Evolutionary conservation across 1,139 yeast species (phyloP).

Genomic region (Lodderomyces metapsilosis): DNA sequence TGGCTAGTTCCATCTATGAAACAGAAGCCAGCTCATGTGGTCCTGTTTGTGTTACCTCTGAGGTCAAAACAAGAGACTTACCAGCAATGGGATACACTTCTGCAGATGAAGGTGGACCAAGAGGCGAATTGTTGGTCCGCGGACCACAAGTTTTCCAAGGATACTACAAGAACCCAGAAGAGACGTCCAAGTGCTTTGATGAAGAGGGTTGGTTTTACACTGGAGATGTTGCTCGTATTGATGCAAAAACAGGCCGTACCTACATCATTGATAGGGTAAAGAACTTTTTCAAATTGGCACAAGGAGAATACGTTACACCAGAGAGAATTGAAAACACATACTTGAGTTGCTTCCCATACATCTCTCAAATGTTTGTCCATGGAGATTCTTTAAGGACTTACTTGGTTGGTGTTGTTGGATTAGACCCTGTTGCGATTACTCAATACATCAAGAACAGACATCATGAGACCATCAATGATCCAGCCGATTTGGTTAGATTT

Average conservation of each 20-base stretch:
- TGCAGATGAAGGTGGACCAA: constrained; percentile 34
- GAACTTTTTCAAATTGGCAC: constrained; percentile 45
- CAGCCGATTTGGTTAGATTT: constrained; percentile 27
- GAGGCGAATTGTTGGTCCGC: constrained; percentile 42
- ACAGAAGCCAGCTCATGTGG: constrained; percentile 44
- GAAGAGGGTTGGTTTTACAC: constrained; percentile 52
- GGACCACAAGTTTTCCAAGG: constrained; percentile 39
- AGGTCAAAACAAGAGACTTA: constrained; percentile 34
- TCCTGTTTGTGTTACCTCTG: constrained; percentile 32
- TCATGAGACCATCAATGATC: constrained; percentile 17
- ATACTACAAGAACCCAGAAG: constrained; percentile 40
- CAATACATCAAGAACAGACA: constrained; percentile 20
- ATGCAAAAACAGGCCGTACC: constrained; percentile 21
- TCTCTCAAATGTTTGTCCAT: constrained; percentile 40
- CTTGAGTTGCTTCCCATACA: constrained; percentile 30
- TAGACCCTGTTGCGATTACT: constrained; percentile 29
- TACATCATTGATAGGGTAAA: constrained; percentile 43
- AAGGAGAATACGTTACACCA: constrained; percentile 46
- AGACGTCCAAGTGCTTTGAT: constrained; percentile 47
- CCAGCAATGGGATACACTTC: constrained; percentile 39
- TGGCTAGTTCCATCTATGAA: constrained; percentile 24
- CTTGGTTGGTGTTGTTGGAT: constrained; percentile 64
- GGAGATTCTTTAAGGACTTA: constrained; percentile 63
- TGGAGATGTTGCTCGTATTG: constrained; percentile 40
- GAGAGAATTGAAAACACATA: constrained; percentile 42